Evolutionary conservation across 1,139 yeast species (phyloP).

Genomic region (Candida tetrigidarum): DNA sequence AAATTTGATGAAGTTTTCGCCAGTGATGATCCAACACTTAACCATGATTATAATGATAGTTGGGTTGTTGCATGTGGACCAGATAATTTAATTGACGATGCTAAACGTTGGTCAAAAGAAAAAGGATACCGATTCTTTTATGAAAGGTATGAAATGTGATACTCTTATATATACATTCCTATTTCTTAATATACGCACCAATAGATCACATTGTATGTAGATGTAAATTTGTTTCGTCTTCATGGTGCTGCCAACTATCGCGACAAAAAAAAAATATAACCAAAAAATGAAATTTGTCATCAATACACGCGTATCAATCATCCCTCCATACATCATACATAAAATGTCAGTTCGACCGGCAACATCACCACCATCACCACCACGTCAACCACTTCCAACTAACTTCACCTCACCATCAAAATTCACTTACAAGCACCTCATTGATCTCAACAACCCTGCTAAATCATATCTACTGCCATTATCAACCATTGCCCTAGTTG

Average conservation of each 20-base stretch:
- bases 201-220: no score
- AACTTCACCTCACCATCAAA: slow-evolving; percentile 18
- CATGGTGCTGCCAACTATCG: no score
- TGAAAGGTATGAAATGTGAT: slow-evolving; percentile 45
- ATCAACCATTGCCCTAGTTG: slow-evolving; percentile 85
- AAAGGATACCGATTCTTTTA: slow-evolving; percentile 43
- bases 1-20: slow-evolving; percentile 33
- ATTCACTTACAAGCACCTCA: slow-evolving; percentile 52
- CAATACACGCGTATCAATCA: slow-evolving; percentile 1
- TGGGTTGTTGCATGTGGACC: slow-evolving; percentile 84
- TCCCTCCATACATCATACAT: background rate
- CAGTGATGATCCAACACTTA: slow-evolving; percentile 24
- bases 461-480: slow-evolving; percentile 65
- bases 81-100: slow-evolving; percentile 49
- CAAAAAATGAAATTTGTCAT: no score
- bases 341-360: slow-evolving; percentile 15
- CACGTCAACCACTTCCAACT: slow-evolving; percentile 8
- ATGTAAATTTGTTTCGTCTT: no score
- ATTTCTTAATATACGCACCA: no score
- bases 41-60: slow-evolving; percentile 33
- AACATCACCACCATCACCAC: background rate
- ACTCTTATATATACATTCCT: no score
- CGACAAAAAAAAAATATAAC: background rate
- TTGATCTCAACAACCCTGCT: slow-evolving; percentile 47
- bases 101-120: slow-evolving; percentile 43